A percentile compares a stretch with the other conserved stretches of the same genome.
phyloP scores from a whole-genome alignment of 2,329 filamentous ascomycete species.

The Aspergillus pseudonomiae region DNA sequence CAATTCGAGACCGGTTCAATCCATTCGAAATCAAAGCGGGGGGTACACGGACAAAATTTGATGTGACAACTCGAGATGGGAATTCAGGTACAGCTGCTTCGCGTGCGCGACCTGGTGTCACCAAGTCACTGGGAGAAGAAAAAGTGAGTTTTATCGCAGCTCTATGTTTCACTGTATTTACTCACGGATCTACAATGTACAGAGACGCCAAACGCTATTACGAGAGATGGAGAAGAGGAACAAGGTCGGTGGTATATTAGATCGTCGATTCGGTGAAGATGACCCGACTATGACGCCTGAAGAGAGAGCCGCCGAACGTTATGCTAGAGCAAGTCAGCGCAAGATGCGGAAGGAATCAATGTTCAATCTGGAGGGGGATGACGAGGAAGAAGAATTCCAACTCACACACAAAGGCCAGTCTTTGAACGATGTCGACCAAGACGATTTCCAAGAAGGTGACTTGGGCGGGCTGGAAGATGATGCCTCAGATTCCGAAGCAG shows the following conservation, averaged over 20 bases:
- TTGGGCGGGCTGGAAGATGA: constrained; percentile 62
- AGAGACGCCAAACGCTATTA: constrained; percentile 81
- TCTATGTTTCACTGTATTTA: constrained; percentile 6
- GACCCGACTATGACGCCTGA: constrained; percentile 93
- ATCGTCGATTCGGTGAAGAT: constrained; percentile 93
- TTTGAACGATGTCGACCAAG: constrained; percentile 58
- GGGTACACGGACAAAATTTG: constrained; percentile 77
- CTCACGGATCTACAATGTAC: constrained; percentile 20
- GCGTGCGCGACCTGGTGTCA: constrained; percentile 76
- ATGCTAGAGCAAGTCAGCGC: constrained; percentile 82
- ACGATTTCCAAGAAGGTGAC: constrained; percentile 82
- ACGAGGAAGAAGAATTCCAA: constrained; percentile 68
- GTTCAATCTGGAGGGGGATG: constrained; percentile 89
- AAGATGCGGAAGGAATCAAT: constrained; percentile 75
- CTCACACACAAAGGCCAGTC: constrained; percentile 85
- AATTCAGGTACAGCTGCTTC: constrained; percentile 54
- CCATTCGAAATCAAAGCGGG: constrained; percentile 92
- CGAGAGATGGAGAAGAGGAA: constrained; percentile 86
- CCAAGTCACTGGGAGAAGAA: constrained; percentile 85
- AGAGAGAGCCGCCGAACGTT: constrained; percentile 87
- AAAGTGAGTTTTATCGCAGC: constrained; percentile 55
- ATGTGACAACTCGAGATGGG: constrained; percentile 70
- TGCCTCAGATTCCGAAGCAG: constrained; percentile 58
- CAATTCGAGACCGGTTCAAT: constrained; percentile 95
- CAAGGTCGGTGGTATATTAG: constrained; percentile 88